These are phyloP conservation scores for Chrysoporthe puriensis DNA, from an alignment of 2,329 filamentous ascomycete genomes.

Conservation along the genomic window DNA sequence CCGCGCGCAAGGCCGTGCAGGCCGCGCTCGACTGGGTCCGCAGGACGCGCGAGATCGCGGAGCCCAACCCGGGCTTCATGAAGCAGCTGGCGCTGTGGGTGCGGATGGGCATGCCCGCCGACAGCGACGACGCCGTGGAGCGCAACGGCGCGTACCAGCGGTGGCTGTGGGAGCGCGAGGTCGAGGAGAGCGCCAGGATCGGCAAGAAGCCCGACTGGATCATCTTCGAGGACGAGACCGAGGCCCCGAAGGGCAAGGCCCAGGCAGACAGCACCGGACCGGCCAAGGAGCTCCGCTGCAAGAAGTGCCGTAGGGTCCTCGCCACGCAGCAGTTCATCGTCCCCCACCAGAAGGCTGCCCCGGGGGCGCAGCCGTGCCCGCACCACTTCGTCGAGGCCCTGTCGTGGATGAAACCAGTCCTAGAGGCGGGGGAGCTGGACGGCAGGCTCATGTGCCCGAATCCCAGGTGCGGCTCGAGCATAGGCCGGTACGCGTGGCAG, in stretches of 20 bases:
- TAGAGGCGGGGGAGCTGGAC: constrained; percentile 80
- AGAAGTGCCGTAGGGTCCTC: constrained; percentile 79
- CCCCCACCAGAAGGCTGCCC: constrained; percentile 54
- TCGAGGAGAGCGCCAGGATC: constrained; percentile 64
- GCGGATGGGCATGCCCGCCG: constrained; percentile 77
- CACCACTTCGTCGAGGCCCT: constrained; percentile 92
- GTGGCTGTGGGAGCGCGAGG: constrained; percentile 60
- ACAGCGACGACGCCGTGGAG: constrained; percentile 58
- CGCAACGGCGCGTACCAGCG: constrained; percentile 78
- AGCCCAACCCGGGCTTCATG: constrained; percentile 93
- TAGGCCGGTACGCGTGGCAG: constrained; percentile 96
- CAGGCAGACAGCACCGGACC: constrained; percentile 28
- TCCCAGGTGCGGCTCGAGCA: constrained; percentile 74
- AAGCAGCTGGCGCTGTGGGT: constrained; percentile 85
- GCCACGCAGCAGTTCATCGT: constrained; percentile 65
- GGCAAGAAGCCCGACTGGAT: constrained; percentile 82
- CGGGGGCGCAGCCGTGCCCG: constrained; percentile 58
- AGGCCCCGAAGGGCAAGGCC: constrained; percentile 42
- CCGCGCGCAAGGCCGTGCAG: constrained; percentile 53
- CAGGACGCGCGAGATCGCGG: constrained; percentile 73
- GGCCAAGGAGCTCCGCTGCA: constrained; percentile 72
- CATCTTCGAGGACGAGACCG: constrained; percentile 74
- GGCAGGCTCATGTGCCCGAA: constrained; percentile 86
- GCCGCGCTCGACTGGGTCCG: constrained; percentile 71
- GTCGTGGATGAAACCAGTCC: constrained; percentile 88